Percentiles rank a stretch among this genome's conserved stretches.
phyloP scores from a whole-genome alignment of 192 early-diverging fungal species.

The Oehlia diaphana region DNA sequence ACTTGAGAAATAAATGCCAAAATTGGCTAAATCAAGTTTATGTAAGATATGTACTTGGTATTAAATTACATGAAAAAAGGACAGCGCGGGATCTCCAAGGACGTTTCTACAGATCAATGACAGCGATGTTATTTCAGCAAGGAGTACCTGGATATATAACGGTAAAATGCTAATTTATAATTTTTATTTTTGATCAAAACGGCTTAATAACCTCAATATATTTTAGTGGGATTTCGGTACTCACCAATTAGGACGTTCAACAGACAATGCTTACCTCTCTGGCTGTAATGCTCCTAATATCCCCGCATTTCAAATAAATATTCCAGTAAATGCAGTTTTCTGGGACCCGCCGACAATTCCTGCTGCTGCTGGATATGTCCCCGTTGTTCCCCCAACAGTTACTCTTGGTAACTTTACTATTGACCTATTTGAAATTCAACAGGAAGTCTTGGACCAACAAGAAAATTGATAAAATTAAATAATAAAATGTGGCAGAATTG shows the following conservation, averaged over 20 bases:
- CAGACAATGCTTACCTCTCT: neutral
- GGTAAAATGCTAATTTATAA: too few relatives aligned
- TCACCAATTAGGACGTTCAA: neutral
- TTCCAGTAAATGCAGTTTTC: neutral
- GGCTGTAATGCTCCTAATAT: slow-evolving; percentile 8
- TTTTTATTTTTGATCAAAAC: neutral
- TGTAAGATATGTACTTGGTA: slow-evolving; percentile 10
- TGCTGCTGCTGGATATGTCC: neutral
- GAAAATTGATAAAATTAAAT: too few relatives aligned
- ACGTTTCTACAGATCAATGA: too few relatives aligned
- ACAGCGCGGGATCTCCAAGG: neutral
- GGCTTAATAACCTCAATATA: too few relatives aligned
- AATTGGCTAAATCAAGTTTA: too few relatives aligned
- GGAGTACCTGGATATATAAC: neutral
- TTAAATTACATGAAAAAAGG: slow-evolving; percentile 23
- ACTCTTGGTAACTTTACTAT: slow-evolving; percentile 24
- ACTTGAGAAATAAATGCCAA: too few relatives aligned
- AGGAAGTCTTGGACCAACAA: neutral
- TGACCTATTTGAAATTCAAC: slow-evolving; percentile 20
- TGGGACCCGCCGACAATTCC: slow-evolving; percentile 7
- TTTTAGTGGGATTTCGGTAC: slow-evolving; percentile 16
- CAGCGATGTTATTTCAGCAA: neutral
- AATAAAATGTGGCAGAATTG: too few relatives aligned
- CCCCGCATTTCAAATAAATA: slow-evolving; percentile 7
- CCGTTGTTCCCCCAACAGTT: neutral